Conservation (phyloP, 2,329 filamentous ascomycete genomes). For the Bipolaris gigantea region DNA sequence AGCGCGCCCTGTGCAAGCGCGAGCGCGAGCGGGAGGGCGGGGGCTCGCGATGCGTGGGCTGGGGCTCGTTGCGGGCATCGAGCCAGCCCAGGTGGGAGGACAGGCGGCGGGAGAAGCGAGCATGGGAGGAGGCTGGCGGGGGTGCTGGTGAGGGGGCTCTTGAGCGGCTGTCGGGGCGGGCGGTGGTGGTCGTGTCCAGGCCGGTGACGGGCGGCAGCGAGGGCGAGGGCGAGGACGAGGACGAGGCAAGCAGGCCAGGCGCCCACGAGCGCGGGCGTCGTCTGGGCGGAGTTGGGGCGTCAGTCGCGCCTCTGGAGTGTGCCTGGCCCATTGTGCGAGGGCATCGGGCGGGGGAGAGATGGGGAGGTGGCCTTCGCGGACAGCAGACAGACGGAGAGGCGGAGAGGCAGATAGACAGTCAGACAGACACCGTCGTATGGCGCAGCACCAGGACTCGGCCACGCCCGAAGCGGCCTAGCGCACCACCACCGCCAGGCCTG, state of each 20-base stretch:
- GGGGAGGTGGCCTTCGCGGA: slow-evolving; percentile 22
- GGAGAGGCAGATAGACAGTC: neutral
- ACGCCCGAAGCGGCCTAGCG: too few relatives aligned
- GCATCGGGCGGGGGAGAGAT: slow-evolving; percentile 20
- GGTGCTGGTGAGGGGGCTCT: slow-evolving; percentile 10
- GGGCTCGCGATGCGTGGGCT: slow-evolving; percentile 9
- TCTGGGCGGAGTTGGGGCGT: slow-evolving; percentile 30
- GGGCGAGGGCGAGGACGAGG: slow-evolving; percentile 16
- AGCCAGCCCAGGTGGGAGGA: slow-evolving; percentile 32
- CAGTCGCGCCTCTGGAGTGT: slow-evolving; percentile 37
- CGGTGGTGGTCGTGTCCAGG: slow-evolving; percentile 18
- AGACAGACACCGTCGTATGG: neutral
- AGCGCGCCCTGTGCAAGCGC: slow-evolving; percentile 41
- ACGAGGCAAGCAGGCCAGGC: slow-evolving; percentile 26
- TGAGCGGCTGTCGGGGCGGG: slow-evolving; percentile 15
- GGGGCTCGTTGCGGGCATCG: slow-evolving; percentile 38
- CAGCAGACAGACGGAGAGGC: slow-evolving; percentile 2
- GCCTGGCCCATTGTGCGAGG: slow-evolving; percentile 45
- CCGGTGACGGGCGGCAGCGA: neutral
- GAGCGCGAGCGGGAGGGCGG: slow-evolving; percentile 32
- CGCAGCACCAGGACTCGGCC: slow-evolving; percentile 2
- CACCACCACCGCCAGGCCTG: neutral
- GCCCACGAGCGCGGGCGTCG: slow-evolving; percentile 41
- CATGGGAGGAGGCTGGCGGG: neutral
- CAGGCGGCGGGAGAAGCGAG: slow-evolving; percentile 30